Base-by-base conservation (phyloP, 148 eudicot genomes). In the Tetragonia tetragonoides region DNA sequence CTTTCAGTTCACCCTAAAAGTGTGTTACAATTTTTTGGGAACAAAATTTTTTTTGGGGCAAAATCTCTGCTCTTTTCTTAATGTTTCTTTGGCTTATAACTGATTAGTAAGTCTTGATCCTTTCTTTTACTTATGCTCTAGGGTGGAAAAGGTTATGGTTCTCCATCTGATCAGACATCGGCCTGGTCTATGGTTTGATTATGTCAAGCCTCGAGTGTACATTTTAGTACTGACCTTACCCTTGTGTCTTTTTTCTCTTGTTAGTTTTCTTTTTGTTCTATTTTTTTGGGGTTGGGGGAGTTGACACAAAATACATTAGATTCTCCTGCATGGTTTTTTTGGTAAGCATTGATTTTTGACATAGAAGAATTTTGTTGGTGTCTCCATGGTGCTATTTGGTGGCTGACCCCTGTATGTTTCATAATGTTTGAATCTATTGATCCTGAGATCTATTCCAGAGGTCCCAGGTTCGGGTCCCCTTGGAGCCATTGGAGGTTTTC, bases 321-420 rank as follows among this genome's bases (percentile, higher is more conserved):
- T 60, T 4, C 67, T 18, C 63, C 12, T 42, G 47, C 68, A 34
- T 61, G 61, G n/a, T 15, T 12, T 62, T 62, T 66, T 54, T 39
- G 18, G 7, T 24, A 66, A 73, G 49, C 38, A 46, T 73, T 66
- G 40, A 42, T 47, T n/a, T 67, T 42, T 40, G 65, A 39, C 70
- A 40, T 67, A 34, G 49, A 70, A 72, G 65, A 56, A 54, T 17
- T 54, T 12, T 15, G 59, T 23, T 51, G 67, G 3, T 40, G 44
- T 57, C 66, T 44, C 12, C 54, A 15, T 68, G 40, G 20, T 57
- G 53, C 14, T 76, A 51, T 47, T 20, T 47, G 24, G 59, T 76
- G 62, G 71, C 49, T 65, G 53, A 53, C 20, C 34, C 47, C 53
- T 68, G 79, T 41, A 57, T 77, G 10, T 77, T 24, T 10, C 49